phyloP scores from a whole-genome alignment of 179 eudicot genomes.

The Actinidia chinensis region DNA sequence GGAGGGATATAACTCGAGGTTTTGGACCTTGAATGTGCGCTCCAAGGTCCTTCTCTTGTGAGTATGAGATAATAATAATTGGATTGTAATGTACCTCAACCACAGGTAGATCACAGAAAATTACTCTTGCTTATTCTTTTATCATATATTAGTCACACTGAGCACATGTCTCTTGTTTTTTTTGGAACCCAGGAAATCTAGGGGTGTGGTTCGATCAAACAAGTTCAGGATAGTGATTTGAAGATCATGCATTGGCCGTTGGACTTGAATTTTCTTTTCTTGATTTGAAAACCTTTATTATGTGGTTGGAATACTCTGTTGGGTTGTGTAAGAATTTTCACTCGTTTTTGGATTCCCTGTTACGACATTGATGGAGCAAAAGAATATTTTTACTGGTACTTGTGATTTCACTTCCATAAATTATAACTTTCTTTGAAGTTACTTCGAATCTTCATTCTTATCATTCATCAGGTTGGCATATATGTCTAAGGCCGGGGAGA shows the following conservation, averaged over 20 bases:
- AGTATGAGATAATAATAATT: conserved; percentile 30
- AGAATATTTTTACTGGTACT: conserved; percentile 3
- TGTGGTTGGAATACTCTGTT: background rate
- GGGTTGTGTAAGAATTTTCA: background rate
- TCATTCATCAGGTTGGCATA: too few relatives aligned
- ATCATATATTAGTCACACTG: too few relatives aligned
- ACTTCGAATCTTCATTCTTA: too few relatives aligned
- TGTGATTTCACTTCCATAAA: too few relatives aligned
- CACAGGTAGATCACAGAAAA: background rate
- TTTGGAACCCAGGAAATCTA: background rate
- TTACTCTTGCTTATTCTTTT: background rate
- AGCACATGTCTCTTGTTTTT: background rate
- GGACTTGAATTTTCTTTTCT: background rate
- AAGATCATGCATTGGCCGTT: background rate
- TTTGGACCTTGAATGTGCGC: conserved; percentile 32
- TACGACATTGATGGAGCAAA: conserved; percentile 5
- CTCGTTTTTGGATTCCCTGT: background rate
- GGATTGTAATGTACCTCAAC: background rate
- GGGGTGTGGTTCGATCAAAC: conserved; percentile 6
- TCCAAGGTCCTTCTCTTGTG: conserved; percentile 40
- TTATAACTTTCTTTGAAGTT: too few relatives aligned
- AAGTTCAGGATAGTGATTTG: background rate
- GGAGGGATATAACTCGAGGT: conserved; percentile 26
- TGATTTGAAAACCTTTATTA: background rate
- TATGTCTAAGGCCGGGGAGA: too few relatives aligned